Evolutionary conservation across 2,329 filamentous ascomycete genomes (phyloP).

Genomic region (Fusarium bactridioides): DNA sequence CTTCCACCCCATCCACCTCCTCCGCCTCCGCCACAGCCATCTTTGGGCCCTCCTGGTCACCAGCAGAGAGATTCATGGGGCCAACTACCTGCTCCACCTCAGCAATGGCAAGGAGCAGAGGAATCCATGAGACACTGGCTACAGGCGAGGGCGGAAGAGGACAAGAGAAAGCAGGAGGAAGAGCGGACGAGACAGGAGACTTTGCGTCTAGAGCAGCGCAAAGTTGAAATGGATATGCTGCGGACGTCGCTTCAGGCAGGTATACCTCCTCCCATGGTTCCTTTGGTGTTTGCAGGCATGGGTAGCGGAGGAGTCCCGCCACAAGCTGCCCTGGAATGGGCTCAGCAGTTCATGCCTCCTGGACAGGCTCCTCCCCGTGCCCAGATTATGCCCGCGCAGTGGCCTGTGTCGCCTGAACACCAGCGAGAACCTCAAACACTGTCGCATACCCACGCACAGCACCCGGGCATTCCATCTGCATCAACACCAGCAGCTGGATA

Average conservation of each 20-base stretch:
- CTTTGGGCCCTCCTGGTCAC: constrained; percentile 41
- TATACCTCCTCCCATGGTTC: constrained; percentile 77
- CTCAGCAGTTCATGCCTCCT: constrained; percentile 69
- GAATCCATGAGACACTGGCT: constrained; percentile 78
- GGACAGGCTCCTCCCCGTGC: constrained; percentile 55
- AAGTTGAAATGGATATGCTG: constrained; percentile 76
- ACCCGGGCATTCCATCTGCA: constrained; percentile 48
- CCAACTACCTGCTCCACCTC: constrained; percentile 69
- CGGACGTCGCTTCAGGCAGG: constrained; percentile 73
- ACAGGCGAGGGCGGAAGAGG: constrained; percentile 75
- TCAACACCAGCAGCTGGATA: constrained; percentile 52
- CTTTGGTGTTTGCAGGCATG: constrained; percentile 78
- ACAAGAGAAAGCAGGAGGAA: constrained; percentile 76
- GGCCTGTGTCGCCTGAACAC: constrained; percentile 61
- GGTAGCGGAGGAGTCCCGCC: constrained; percentile 66
- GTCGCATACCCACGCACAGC: constrained; percentile 51
- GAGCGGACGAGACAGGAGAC: constrained; percentile 72
- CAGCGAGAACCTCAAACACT: constrained; percentile 61
- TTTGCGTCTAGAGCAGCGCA: constrained; percentile 74
- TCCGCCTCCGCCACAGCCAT: constrained; percentile 38
- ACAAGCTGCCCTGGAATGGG: constrained; percentile 70
- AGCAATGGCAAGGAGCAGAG: constrained; percentile 72
- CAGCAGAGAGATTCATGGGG: constrained; percentile 54
- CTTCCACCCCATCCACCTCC: constrained; percentile 44
- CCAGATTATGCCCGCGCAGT: constrained; percentile 60